A percentile compares a stretch with the other conserved stretches of the same genome.
Evolutionary conservation across 768 basidiomycete species (phyloP).

Genomic region (Mycena maculata): DNA sequence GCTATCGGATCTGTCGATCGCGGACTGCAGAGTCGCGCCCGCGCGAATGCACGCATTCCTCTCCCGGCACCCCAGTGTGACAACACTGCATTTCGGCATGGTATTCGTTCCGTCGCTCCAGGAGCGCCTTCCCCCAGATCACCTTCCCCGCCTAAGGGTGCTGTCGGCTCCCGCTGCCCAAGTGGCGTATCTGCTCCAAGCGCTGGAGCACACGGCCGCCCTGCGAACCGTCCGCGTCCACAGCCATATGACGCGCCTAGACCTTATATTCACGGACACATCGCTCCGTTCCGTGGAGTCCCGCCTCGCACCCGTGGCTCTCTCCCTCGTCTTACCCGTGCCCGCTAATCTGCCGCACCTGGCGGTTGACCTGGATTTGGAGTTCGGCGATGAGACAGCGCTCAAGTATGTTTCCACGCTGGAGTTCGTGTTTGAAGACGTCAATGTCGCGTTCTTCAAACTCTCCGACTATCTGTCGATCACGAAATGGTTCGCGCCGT

Average conservation of each 20-base stretch:
- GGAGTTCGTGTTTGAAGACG: constrained; percentile 25
- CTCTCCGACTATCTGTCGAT: constrained; percentile 16
- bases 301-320: constrained; percentile 12
- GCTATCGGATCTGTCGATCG: constrained; percentile 21
- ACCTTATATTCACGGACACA: constrained; percentile 16
- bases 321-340: constrained; percentile 28
- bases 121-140: constrained; percentile 26
- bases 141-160: constrained; percentile 9
- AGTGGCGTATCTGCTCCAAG: constrained; percentile 27
- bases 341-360: constrained; percentile 1
- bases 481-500: constrained; percentile 23
- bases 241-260: constrained; percentile 25
- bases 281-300: constrained; percentile 22
- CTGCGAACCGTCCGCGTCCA: constrained; percentile 24
- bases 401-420: constrained; percentile 21
- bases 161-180: constrained; percentile 24
- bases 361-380: neutral
- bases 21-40: constrained; percentile 24
- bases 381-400: constrained; percentile 19
- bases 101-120: constrained; percentile 20
- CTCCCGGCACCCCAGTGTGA: constrained; percentile 26
- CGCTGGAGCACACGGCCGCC: constrained; percentile 1
- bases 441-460: neutral
- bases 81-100: constrained; percentile 24
- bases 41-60: constrained; percentile 28